phyloP scores from a whole-genome alignment of 2,329 filamentous ascomycete genomes.

The Fulvia fulva region DNA sequence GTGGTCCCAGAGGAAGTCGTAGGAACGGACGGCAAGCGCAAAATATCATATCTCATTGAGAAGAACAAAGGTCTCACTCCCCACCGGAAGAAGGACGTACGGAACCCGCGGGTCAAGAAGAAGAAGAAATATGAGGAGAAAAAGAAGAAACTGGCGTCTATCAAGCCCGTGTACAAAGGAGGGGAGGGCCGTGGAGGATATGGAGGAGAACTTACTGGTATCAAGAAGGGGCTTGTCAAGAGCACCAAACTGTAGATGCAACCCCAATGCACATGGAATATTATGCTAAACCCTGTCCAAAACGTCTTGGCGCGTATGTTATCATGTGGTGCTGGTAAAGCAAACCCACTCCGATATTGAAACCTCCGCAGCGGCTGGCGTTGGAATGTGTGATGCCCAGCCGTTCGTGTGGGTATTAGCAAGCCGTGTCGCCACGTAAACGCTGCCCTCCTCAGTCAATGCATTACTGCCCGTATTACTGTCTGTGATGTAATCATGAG shows the following conservation, averaged over 20 bases:
- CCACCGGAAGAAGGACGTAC: constrained; percentile 85
- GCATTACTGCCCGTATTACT: too few relatives aligned
- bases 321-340: not conserved
- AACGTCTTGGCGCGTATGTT: not conserved
- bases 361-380: too few relatives aligned
- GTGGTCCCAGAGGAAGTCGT: constrained; percentile 66
- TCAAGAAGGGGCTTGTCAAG: constrained; percentile 90
- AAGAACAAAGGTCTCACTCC: constrained; percentile 97
- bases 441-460: too few relatives aligned
- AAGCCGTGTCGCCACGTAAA: too few relatives aligned
- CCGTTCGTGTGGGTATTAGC: too few relatives aligned
- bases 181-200: constrained; percentile 82
- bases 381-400: too few relatives aligned
- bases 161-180: constrained; percentile 81
- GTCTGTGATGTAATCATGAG: not conserved
- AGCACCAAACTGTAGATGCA: constrained; percentile 73
- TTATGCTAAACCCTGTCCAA: not conserved
- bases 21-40: constrained; percentile 80
- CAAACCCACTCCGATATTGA: too few relatives aligned
- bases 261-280: not conserved
- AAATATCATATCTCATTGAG: constrained; percentile 88
- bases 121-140: constrained; percentile 92
- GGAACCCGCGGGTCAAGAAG: constrained; percentile 98
- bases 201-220: constrained; percentile 86
- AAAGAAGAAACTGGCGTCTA: constrained; percentile 91